These are phyloP conservation scores for Plenodomus tracheiphilus DNA, from an alignment of 2,329 filamentous ascomycete genomes.

Conservation along the genomic window DNA sequence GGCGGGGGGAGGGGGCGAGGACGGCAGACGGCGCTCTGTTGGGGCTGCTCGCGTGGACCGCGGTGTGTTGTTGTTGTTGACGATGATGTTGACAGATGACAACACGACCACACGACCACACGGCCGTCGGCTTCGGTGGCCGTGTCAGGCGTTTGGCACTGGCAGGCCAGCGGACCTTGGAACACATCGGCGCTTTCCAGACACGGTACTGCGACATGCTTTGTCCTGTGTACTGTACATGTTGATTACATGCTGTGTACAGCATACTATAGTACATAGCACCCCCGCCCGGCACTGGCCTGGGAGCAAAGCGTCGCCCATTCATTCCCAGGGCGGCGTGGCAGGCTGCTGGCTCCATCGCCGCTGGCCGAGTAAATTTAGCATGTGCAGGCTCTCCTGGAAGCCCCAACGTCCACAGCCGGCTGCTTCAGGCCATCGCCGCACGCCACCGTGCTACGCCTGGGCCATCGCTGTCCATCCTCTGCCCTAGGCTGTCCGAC, in stretches of 20 bases:
- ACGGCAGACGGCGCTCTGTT: too few relatives aligned
- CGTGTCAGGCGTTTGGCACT: not conserved
- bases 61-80: not conserved
- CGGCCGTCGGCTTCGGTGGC: not conserved
- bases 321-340: too few relatives aligned
- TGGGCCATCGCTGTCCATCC: not conserved
- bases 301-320: too few relatives aligned
- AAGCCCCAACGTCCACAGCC: slow-evolving; percentile 1
- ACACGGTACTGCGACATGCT: too few relatives aligned
- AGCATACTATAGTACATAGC: too few relatives aligned
- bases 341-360: not conserved
- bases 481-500: not conserved
- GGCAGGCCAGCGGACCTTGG: slow-evolving; percentile 3
- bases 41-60: not conserved
- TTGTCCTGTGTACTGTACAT: too few relatives aligned
- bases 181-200: slow-evolving; percentile 1
- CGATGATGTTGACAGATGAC: too few relatives aligned
- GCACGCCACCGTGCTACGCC: not conserved
- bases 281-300: too few relatives aligned
- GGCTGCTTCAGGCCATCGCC: not conserved
- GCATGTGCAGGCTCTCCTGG: not conserved
- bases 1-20: too few relatives aligned
- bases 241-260: too few relatives aligned
- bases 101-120: not conserved
- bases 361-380: not conserved